Base-by-base conservation (phyloP, 345 rosid genomes). In the Linum usitatissimum region DNA sequence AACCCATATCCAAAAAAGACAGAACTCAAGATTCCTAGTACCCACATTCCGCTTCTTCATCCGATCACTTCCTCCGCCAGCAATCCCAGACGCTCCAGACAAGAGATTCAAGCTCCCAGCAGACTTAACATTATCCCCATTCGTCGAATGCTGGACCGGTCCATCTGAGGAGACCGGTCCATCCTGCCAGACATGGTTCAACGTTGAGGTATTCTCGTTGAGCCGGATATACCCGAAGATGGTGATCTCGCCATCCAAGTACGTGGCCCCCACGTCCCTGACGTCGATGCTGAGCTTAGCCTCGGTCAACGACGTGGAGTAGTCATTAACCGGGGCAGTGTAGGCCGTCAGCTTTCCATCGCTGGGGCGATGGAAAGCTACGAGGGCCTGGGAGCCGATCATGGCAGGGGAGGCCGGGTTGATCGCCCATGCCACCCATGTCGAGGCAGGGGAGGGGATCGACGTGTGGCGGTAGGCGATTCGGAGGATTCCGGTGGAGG, bases 361-460 rank as follows among this genome's bases (percentile, higher is more conserved):
- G 10, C 38, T 34, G 38, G 76, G 13, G 42, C 73, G 78, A 53
- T 68, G 96, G 74, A 72, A 82, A 7, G 97, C 97, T 55, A 93
- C 82, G 14, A 93, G 79, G 48, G 99, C 85, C 66, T 93, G 92
- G 4, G 96, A 75, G 0, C 92, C 96, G 4, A 76, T 71, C 99
- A 93, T 93, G 42, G 86, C 87, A 0, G 74, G 66, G 30, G 80
- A 68, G 2, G 69, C 75, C 0, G 99, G 99, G 69, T 93, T 93
- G 49, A 93, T 73, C n/a, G 88, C 96, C 99, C 97, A 92, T 6
- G 91, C 86, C 36, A 86, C 83, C 99, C 96, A 90, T 62, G 56
- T 75, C 12, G 80, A 65, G 39, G 91, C 74, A 9, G 80, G 64
- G 48, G 91, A 36, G 39, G 78, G 48, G 53, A 80, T 63, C 0